phyloP scores from a whole-genome alignment of 2,329 filamentous ascomycete species.

The Zasmidium citrigriseum region DNA sequence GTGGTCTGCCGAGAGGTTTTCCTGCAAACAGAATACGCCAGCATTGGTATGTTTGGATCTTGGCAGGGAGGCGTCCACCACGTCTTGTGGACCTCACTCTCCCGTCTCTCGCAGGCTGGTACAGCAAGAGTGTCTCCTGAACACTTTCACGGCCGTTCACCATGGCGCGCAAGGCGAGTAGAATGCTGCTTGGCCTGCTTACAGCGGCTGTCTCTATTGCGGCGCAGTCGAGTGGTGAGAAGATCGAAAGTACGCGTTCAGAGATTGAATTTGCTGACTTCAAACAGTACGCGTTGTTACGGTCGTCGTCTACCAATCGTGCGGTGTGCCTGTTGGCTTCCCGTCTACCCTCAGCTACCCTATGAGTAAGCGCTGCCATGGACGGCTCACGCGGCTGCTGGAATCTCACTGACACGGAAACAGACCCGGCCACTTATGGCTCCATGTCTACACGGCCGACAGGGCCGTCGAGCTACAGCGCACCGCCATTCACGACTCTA shows the following conservation, averaged over 20 bases:
- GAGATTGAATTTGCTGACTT: conserved; percentile 1
- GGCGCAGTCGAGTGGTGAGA: neutral
- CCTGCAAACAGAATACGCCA: neutral
- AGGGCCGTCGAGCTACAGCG: neutral
- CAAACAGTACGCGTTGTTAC: conserved; percentile 17
- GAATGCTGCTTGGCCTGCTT: neutral
- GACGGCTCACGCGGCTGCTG: no score
- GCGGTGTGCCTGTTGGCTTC: conserved; percentile 13
- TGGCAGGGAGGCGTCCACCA: neutral
- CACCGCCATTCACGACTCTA: neutral
- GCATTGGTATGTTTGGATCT: neutral
- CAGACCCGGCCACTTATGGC: neutral
- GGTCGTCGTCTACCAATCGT: conserved; percentile 14
- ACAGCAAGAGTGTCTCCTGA: neutral
- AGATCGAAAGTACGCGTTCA: no score
- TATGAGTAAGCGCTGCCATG: neutral
- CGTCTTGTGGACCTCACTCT: neutral
- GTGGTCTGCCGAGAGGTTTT: neutral
- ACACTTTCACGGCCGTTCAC: neutral
- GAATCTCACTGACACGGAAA: neutral
- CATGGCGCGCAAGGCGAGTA: neutral
- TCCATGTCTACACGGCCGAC: neutral
- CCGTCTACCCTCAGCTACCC: conserved; percentile 14
- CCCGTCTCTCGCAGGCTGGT: neutral
- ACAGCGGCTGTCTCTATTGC: neutral